Evolutionary conservation across 2,329 filamentous ascomycete species (phyloP).

Genomic region (Colletotrichum euphorbiae): DNA sequence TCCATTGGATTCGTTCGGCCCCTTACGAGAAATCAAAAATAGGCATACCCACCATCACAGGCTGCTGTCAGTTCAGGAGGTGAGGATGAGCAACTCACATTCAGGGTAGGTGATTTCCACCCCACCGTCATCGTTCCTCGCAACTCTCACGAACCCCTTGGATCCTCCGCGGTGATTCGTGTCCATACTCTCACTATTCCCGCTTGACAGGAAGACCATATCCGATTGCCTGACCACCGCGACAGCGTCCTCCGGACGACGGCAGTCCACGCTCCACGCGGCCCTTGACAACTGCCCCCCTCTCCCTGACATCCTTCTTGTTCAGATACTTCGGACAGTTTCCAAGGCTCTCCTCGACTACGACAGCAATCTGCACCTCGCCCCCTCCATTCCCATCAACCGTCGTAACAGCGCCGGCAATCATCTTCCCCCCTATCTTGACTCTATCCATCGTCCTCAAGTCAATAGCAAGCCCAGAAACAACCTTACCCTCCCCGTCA

Average conservation of each 20-base stretch:
- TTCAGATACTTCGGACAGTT: constrained; percentile 93
- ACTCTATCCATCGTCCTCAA: constrained; percentile 76
- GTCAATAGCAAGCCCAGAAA: constrained; percentile 71
- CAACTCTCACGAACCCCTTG: constrained; percentile 77
- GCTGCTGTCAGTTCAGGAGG: neutral
- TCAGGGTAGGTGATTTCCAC: constrained; percentile 79
- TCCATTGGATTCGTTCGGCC: too few species aligned
- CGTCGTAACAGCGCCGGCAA: constrained; percentile 68
- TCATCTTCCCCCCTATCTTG: constrained; percentile 78
- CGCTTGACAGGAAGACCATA: constrained; percentile 82
- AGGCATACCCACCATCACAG: too few species aligned
- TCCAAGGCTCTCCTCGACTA: constrained; percentile 78
- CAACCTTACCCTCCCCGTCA: constrained; percentile 52
- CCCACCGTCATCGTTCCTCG: constrained; percentile 63
- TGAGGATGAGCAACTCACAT: constrained; percentile 54
- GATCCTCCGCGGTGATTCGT: constrained; percentile 84
- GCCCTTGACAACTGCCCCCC: constrained; percentile 13
- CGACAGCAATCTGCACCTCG: constrained; percentile 69
- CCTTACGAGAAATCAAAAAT: too few species aligned
- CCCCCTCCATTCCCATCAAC: constrained; percentile 46
- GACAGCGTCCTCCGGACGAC: constrained; percentile 65
- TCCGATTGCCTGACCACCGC: constrained; percentile 73
- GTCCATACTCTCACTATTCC: constrained; percentile 78
- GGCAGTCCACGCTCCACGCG: constrained; percentile 48
- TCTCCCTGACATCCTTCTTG: constrained; percentile 69